Evolutionary conservation across 495 filamentous ascomycete genomes (phyloP), one percentile per base, ranked within the genome.

Genomic region (Penicillium atrosanguineum): DNA sequence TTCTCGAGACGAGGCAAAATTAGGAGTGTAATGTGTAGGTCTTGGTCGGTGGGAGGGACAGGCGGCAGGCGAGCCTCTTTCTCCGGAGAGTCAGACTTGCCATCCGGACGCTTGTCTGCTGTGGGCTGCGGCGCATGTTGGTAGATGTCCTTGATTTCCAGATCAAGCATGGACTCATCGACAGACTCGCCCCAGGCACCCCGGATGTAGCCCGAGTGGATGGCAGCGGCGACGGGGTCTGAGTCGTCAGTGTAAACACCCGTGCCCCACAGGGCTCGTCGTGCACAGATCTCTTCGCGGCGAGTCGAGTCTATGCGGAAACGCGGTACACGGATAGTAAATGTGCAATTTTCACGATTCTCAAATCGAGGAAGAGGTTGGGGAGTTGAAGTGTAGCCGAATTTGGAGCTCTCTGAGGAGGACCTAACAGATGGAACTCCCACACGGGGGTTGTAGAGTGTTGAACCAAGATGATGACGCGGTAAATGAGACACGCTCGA

Each of bases 201-300:
- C 9, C 88, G 84, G 52, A 98, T 87, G 82, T 87, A 97, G 8
- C 95, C 95, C 14, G 86, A 83, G 68, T 98, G 94, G 51, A 97
- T 94, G 50, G 93, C 91, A 4, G 91, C 92, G 0, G 92, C 95
- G 44, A 98, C 79, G 6, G 91, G 82, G 64, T 98, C 95, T 0
- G 91, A 95, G 71, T 98, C 95, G 59, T 97, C 95, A 0, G 91
- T 96, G 67, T 98, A 97, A 6, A 97, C 78, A 18, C 91, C 90
- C 0, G 90, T 92, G 9, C 94, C 94, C 92, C 92, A 98, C 3
- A 98, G 69, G 2, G 88, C 86, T 40, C 87, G 81, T 14, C 86
- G 79, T 7, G 79, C 70, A 19, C 89, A 92, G 57, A 97, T 90
- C 59, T 94, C 90, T 64, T 91, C 87, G 7, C 91, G 83, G 31